Base-by-base conservation (phyloP, 371 early-diverging fungal genomes). In the Choanephora cucurbitarum region DNA sequence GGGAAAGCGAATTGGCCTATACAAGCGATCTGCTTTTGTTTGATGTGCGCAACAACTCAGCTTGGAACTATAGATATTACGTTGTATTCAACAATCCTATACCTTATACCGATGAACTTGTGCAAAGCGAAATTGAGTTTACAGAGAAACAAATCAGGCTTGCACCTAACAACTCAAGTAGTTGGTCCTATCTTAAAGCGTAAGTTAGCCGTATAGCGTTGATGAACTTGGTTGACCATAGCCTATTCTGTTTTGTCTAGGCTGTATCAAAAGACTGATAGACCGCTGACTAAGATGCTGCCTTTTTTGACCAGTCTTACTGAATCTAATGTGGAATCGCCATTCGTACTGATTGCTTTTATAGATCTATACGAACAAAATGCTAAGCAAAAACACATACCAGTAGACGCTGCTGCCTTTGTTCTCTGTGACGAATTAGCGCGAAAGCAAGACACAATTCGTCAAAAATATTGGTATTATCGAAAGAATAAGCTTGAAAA, bases 51-150 rank as follows among this genome's bases (percentile, higher is more conserved):
- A 97, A 98, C 72, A 98, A 98, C 69, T 97, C 97, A 33, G 98
- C 97, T 0, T 97, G 98, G 99, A 97, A 95, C 65, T 93, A 98
- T 58, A 85, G 97, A 15, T 93, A 80, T 70, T 98, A 87, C 82
- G 73, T 83, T 4, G 57, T 92, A 11, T 77, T 84, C 23, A 52
- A 70, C 5, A 60, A 79, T 37, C 85, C 87, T 5, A 62, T 64
- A 0, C 46, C 64, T 0, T 60, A 74, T 23, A 58, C 70, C 1
- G 73, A 70, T 1, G 82, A 73, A 19, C 58, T 54, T 8, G 54
- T 91, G 13, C 52, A 73, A 19, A 52, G 45, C 3, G 96, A 97
- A 62, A 76, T 93, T 11, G 71, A 80, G 73, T 93, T 87, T 55
- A 61, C 85, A 3, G 69, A 86, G 40, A 67, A 74, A 42, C 88